These are phyloP conservation scores for Penicillium manginii DNA, from an alignment of 495 filamentous ascomycete species.

Conservation along the genomic window DNA sequence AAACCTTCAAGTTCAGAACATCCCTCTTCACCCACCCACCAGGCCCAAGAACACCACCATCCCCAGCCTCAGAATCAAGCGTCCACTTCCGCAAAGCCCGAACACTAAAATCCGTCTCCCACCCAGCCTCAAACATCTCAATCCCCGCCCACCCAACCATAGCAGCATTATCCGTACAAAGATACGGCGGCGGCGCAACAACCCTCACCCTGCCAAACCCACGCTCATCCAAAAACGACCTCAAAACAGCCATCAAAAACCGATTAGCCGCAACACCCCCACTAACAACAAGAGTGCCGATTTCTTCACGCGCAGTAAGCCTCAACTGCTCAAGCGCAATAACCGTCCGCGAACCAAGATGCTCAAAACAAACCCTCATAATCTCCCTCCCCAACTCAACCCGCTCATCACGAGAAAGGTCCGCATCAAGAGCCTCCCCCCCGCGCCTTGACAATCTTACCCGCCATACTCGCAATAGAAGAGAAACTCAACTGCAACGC, in stretches of 20 bases:
- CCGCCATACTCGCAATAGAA: slow-evolving; percentile 59
- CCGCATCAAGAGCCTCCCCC: slow-evolving; percentile 1
- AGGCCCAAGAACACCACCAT: slow-evolving; percentile 54
- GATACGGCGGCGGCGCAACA: slow-evolving; percentile 68
- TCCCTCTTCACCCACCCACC: slow-evolving; percentile 38
- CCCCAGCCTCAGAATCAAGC: slow-evolving; percentile 63
- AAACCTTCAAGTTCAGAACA: neutral
- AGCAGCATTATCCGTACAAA: slow-evolving; percentile 96
- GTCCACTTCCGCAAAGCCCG: slow-evolving; percentile 74
- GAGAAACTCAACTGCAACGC: slow-evolving; percentile 66
- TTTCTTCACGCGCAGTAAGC: no score
- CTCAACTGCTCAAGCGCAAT: slow-evolving; percentile 60
- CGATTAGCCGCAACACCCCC: slow-evolving; percentile 88
- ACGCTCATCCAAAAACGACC: slow-evolving; percentile 60
- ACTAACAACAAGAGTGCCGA: slow-evolving; percentile 78
- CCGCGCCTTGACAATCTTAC: slow-evolving; percentile 44
- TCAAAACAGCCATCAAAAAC: slow-evolving; percentile 72
- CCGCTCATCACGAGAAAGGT: slow-evolving; percentile 51
- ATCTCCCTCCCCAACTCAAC: slow-evolving; percentile 65
- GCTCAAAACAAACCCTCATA: slow-evolving; percentile 87
- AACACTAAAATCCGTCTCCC: slow-evolving; percentile 60
- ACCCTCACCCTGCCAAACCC: slow-evolving; percentile 67
- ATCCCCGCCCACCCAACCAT: slow-evolving; percentile 96
- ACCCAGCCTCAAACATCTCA: slow-evolving; percentile 88
- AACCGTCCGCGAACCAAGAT: slow-evolving; percentile 73